Evolutionary conservation across 129 eudicot species (phyloP).

Genomic region (Rutidosis leptorrhynchoides): DNA sequence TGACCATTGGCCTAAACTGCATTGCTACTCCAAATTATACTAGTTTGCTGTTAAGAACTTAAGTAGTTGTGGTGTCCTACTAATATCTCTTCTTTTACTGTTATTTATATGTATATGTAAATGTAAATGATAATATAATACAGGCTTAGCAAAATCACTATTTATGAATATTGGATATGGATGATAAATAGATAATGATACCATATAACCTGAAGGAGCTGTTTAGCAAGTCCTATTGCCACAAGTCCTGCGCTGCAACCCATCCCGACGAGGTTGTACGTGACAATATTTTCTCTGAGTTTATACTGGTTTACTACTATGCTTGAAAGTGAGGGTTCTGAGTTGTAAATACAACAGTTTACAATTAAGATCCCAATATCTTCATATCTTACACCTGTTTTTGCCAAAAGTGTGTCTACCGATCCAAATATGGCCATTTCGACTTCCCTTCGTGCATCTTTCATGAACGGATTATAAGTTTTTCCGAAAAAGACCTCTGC

Average conservation of each 20-base stretch:
- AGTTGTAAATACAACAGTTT: slow-evolving; percentile 42
- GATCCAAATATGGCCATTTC: slow-evolving; percentile 51
- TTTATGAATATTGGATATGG: not conserved
- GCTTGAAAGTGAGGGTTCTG: slow-evolving; percentile 37
- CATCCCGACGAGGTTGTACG: slow-evolving; percentile 58
- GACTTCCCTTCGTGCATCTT: slow-evolving; percentile 42
- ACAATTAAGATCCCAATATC: slow-evolving; percentile 47
- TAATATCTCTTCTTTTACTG: too few species aligned
- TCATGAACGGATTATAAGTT: slow-evolving; percentile 15
- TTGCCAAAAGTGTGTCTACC: slow-evolving; percentile 41
- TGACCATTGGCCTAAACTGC: not conserved
- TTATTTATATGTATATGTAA: not conserved
- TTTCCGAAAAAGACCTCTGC: slow-evolving; percentile 23
- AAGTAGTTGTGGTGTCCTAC: too few species aligned
- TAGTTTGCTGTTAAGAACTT: not conserved
- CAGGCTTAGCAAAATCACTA: not conserved
- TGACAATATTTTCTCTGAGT: slow-evolving; percentile 37
- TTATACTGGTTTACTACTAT: slow-evolving; percentile 49
- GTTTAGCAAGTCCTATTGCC: slow-evolving; percentile 53
- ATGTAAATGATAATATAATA: too few species aligned
- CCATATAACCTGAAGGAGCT: slow-evolving; percentile 46
- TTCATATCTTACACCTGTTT: slow-evolving; percentile 28
- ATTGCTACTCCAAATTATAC: not conserved
- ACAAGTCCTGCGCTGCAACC: slow-evolving; percentile 56
- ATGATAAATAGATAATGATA: not conserved